Percentiles rank a stretch among this genome's conserved stretches.
Conservation (phyloP, 805 yeast genomes). For the Kuraishia hungarica region DNA sequence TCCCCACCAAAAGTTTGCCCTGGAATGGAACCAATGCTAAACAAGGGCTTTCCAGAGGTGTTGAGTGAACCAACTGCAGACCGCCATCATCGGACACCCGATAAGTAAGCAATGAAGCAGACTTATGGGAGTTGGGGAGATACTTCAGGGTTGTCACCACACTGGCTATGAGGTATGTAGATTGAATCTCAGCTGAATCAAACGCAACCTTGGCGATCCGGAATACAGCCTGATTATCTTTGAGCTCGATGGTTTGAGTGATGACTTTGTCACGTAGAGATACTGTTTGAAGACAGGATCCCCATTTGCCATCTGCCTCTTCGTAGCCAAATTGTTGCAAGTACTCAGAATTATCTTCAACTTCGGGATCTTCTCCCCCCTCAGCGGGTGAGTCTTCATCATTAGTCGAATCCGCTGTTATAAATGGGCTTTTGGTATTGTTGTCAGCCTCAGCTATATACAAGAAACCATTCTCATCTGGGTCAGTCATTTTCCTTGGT, state of each 20-base stretch:
- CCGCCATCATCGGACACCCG: conserved; percentile 24
- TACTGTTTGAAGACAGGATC: conserved; percentile 45
- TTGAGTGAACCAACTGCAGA: conserved; percentile 48
- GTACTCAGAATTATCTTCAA: conserved; percentile 22
- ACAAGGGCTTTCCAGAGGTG: conserved; percentile 41
- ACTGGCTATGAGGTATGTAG: conserved; percentile 37
- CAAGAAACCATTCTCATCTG: conserved; percentile 15
- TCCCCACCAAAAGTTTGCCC: conserved; percentile 53
- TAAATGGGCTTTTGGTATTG: conserved; percentile 24
- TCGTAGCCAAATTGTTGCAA: conserved; percentile 38
- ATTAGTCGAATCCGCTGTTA: conserved; percentile 7
- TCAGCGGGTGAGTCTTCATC: no score
- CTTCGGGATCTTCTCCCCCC: conserved; percentile 11
- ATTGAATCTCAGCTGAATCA: conserved; percentile 17
- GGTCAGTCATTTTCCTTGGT: conserved; percentile 35
- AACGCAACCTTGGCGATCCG: conserved; percentile 24
- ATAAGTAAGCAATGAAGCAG: conserved; percentile 28
- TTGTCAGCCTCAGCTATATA: conserved; percentile 41
- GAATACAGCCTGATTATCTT: conserved; percentile 32
- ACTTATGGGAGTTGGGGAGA: conserved; percentile 18
- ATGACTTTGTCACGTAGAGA: conserved; percentile 25
- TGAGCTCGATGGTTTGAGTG: conserved; percentile 35
- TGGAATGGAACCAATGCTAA: conserved; percentile 45
- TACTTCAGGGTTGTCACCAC: conserved; percentile 21
- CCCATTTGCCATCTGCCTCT: conserved; percentile 26